Percentiles rank a stretch among this genome's conserved stretches.
These are phyloP conservation scores for Chlorella sp. DNA, from an alignment of 139 green algal species.

Conservation along the genomic window DNA sequence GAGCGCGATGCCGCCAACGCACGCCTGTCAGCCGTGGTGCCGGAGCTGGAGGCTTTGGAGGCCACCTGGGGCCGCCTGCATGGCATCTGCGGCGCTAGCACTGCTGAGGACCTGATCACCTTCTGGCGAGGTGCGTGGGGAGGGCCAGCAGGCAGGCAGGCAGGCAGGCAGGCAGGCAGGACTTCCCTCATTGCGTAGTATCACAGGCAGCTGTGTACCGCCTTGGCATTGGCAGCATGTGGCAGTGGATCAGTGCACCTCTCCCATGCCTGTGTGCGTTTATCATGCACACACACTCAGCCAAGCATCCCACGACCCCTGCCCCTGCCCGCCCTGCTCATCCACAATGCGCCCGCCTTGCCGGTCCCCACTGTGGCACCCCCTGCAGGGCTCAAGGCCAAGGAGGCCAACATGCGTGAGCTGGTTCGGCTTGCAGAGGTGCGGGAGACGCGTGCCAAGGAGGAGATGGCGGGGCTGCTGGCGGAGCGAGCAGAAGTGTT, in stretches of 20 bases:
- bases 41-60: conserved; percentile 85
- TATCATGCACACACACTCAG: no score
- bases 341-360: no score
- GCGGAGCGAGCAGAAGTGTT: conserved; percentile 56
- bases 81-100: conserved; percentile 74
- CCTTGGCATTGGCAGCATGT: neutral
- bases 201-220: neutral
- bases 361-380: no score
- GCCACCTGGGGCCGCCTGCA: conserved; percentile 80
- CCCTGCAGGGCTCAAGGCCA: conserved; percentile 69
- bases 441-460: conserved; percentile 72
- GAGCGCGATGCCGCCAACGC: conserved; percentile 19
- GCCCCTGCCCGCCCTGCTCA: neutral
- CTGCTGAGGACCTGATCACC: conserved; percentile 74
- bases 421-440: conserved; percentile 81
- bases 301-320: neutral
- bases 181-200: neutral
- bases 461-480: conserved; percentile 67
- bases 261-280: neutral
- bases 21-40: conserved; percentile 54
- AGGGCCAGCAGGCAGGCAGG: neutral
- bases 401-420: conserved; percentile 84
- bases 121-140: conserved; percentile 76
- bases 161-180: neutral
- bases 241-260: neutral